phyloP scores from a whole-genome alignment of 306 rosid species.

The barrel medic (Medicago truncatula) region DNA sequence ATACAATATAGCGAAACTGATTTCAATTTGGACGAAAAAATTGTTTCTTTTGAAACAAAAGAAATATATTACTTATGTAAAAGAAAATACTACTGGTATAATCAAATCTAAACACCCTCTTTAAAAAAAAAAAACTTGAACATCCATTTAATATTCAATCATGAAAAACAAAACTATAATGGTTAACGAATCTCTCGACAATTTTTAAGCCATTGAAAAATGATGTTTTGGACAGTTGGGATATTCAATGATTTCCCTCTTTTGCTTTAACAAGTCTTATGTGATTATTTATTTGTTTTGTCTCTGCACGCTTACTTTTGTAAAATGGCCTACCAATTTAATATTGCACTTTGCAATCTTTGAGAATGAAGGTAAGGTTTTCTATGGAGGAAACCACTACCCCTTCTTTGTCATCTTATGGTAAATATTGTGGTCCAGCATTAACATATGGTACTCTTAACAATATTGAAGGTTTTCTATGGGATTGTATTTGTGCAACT shows the following conservation, averaged over 20 bases:
- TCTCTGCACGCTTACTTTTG: constrained; percentile 58
- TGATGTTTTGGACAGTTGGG: constrained; percentile 43
- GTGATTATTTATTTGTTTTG: constrained; percentile 47
- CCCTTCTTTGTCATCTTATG: constrained; percentile 36
- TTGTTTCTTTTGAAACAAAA: too few species aligned
- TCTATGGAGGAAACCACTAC: constrained; percentile 18
- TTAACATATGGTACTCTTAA: not conserved
- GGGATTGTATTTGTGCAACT: not conserved
- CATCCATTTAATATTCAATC: not conserved
- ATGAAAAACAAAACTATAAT: constrained; percentile 1
- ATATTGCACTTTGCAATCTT: constrained; percentile 42
- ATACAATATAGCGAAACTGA: too few species aligned
- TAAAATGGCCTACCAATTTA: constrained; percentile 50
- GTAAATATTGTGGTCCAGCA: constrained; percentile 11
- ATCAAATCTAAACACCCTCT: too few species aligned
- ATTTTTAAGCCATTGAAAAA: constrained; percentile 15
- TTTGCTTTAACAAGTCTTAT: constrained; percentile 38
- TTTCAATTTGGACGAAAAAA: too few species aligned
- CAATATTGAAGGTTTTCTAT: too few species aligned
- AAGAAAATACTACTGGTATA: too few species aligned
- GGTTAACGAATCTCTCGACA: not conserved
- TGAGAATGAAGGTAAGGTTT: constrained; percentile 36
- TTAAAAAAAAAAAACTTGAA: too few species aligned
- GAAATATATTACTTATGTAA: too few species aligned
- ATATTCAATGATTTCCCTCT: constrained; percentile 46